Percentiles rank a stretch among this genome's conserved stretches.
phyloP scores from a whole-genome alignment of 768 basidiomycete genomes.

The Tricholoma hemisulphureum region DNA sequence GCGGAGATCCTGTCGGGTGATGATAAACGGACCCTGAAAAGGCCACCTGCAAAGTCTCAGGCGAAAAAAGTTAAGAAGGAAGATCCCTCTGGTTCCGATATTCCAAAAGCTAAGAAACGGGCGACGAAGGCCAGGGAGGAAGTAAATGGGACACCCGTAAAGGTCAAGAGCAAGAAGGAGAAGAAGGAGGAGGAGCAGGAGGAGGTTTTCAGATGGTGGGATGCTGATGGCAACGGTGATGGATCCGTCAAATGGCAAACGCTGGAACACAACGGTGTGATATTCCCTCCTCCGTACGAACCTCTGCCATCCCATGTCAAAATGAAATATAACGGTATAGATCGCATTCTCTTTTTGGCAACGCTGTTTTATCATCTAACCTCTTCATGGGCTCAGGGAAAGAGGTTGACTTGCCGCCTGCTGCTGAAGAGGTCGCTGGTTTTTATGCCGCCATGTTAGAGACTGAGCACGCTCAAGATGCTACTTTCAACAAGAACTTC shows the following conservation, averaged over 20 bases:
- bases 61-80: conserved; percentile 56
- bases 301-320: conserved; percentile 78
- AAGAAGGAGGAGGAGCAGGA: conserved; percentile 70
- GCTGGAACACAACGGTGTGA: conserved; percentile 91
- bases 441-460: conserved; percentile 94
- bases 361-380: conserved; percentile 7
- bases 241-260: conserved; percentile 89
- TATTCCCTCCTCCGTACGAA: conserved; percentile 95
- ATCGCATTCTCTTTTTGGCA: conserved; percentile 4
- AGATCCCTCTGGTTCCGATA: conserved; percentile 38
- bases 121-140: conserved; percentile 43
- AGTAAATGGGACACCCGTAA: conserved; percentile 34
- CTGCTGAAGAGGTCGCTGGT: conserved; percentile 93
- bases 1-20: conserved; percentile 44
- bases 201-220: conserved; percentile 86
- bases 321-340: conserved; percentile 92
- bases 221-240: conserved; percentile 69
- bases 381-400: conserved; percentile 51
- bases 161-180: conserved; percentile 44
- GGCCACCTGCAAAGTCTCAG: conserved; percentile 43
- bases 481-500: conserved; percentile 90
- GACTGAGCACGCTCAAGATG: conserved; percentile 88
- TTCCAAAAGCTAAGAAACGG: conserved; percentile 48
- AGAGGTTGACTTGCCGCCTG: conserved; percentile 72
- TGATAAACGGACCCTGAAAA: conserved; percentile 44